Evolutionary conservation across 2,329 filamentous ascomycete genomes (phyloP).

Genomic region (Phoma herbarum): DNA sequence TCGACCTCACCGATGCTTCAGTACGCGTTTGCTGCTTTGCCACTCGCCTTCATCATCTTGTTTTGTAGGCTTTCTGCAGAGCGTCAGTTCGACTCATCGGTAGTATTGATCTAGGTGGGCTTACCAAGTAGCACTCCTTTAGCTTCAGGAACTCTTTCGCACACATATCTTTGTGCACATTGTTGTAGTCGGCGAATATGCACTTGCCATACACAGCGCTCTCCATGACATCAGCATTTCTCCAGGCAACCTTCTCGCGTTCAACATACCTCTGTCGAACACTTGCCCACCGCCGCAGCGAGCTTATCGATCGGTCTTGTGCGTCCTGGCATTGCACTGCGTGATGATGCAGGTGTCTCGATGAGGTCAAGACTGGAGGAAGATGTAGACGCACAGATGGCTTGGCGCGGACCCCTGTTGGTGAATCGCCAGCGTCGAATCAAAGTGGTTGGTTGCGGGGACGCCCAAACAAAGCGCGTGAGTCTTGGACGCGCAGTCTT

Average conservation of each 20-base stretch:
- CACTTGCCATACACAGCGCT: constrained; percentile 89
- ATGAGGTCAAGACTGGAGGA: constrained; percentile 21
- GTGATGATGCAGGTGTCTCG: constrained; percentile 13
- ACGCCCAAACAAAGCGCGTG: constrained; percentile 23
- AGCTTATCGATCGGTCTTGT: constrained; percentile 74
- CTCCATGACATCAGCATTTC: constrained; percentile 57
- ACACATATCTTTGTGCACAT: constrained; percentile 91
- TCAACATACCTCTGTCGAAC: constrained; percentile 67
- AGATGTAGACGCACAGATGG: constrained; percentile 19
- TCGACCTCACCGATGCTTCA: not conserved
- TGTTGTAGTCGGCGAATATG: constrained; percentile 87
- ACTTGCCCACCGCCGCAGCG: constrained; percentile 71
- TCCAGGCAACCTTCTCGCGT: not conserved
- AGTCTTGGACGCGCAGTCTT: constrained; percentile 2
- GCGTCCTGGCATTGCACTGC: constrained; percentile 45
- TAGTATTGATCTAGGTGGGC: constrained; percentile 30
- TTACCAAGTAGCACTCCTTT: constrained; percentile 87
- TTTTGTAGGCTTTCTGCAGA: constrained; percentile 42
- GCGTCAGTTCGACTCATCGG: constrained; percentile 1
- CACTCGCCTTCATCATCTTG: constrained; percentile 31
- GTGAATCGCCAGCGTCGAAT: constrained; percentile 10
- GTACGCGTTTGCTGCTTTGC: not conserved
- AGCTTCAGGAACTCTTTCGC: constrained; percentile 81
- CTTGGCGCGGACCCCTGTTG: constrained; percentile 13
- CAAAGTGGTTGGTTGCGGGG: constrained; percentile 12